phyloP scores from a whole-genome alignment of 768 basidiomycete genomes.

The Russula griseocarnosa region DNA sequence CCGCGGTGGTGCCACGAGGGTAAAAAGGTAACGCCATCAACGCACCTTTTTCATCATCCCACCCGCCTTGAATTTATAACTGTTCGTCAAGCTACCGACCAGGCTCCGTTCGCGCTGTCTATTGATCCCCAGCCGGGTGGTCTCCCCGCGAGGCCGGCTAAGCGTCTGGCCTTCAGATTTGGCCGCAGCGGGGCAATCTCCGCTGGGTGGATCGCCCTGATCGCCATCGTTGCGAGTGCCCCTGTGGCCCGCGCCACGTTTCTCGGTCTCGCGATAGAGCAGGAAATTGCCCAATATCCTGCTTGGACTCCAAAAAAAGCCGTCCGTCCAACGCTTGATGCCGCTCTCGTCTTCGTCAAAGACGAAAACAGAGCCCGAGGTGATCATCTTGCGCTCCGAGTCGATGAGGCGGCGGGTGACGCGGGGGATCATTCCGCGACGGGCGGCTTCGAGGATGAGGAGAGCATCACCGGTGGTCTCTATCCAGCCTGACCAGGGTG shows the following conservation, averaged over 20 bases:
- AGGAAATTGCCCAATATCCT: slow-evolving; percentile 93
- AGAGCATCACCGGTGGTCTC: slow-evolving; percentile 93
- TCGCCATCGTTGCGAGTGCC: slow-evolving; percentile 44
- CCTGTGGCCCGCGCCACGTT: slow-evolving; percentile 63
- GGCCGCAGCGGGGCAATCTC: slow-evolving; percentile 14
- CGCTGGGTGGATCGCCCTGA: slow-evolving; percentile 29
- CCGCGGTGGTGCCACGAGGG: neutral
- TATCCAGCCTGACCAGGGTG: slow-evolving; percentile 93
- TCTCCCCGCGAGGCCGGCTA: slow-evolving; percentile 60
- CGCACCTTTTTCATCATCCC: slow-evolving; percentile 97
- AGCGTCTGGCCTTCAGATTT: slow-evolving; percentile 43
- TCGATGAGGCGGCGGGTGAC: slow-evolving; percentile 91
- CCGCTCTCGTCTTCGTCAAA: slow-evolving; percentile 97
- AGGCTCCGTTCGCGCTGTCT: slow-evolving; percentile 75
- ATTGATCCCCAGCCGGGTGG: slow-evolving; percentile 49
- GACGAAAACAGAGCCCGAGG: slow-evolving; percentile 90
- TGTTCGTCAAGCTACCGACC: slow-evolving; percentile 88
- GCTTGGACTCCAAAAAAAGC: slow-evolving; percentile 93
- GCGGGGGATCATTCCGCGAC: slow-evolving; percentile 83
- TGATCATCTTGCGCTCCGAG: slow-evolving; percentile 88
- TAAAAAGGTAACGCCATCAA: slow-evolving; percentile 15
- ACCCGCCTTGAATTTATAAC: slow-evolving; percentile 86
- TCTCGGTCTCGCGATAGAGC: slow-evolving; percentile 92
- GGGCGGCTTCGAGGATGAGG: slow-evolving; percentile 93
- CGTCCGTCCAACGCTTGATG: slow-evolving; percentile 97